Base-by-base conservation (phyloP, 2,329 filamentous ascomycete species). In the Pseudodiploospora longispora region DNA sequence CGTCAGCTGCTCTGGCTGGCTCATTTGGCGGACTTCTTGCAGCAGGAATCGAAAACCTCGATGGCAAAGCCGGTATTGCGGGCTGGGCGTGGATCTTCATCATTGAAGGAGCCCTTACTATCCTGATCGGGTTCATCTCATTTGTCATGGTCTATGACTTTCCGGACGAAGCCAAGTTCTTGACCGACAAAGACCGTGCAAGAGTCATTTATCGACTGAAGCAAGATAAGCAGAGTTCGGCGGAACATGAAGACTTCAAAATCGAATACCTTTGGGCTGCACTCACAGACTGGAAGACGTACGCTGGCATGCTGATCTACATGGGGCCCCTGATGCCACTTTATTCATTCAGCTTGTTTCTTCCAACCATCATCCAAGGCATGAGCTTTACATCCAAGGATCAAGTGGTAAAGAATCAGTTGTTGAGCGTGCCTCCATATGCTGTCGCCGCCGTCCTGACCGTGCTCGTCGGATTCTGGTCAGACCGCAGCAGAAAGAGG, bases 91-190 rank as follows among this genome's bases (percentile, higher is more conserved):
- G 75, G 80, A 81, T 82, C 44, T 82, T 82, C 54, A 78, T 85
- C 46, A 66, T 85, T 28, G 82, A 86, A 64, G 86, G 86, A 5
- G 65, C 85, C 2, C 69, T 79, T 1, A 90, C 86, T 0, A 70
- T 89, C 1, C 2, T 87, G 1, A 72, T 87, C 27, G 87, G 83
- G 3, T 51, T 85, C 4, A 62, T 70, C 1, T 85, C 78, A 2
- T 89, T 84, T 65, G 90, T 82, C 81, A 78, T 85, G 67, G 85
- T 93, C 1, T 78, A 87, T 51, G 86, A 94, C 59, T 94, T 88
- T 57, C 87, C 88, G 0, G 82, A 85, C 50, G 73, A 85, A 44
- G 87, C 86, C 12, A 78, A 60, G 2, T 94, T 94, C 59, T 71
- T 94, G 5, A 75, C 76, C 0, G 71, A 76, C 1, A 72, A 76